Percentiles rank a stretch among this genome's conserved stretches.
phyloP scores from a whole-genome alignment of 2,329 filamentous ascomycete genomes.

The Fusarium camptoceras region DNA sequence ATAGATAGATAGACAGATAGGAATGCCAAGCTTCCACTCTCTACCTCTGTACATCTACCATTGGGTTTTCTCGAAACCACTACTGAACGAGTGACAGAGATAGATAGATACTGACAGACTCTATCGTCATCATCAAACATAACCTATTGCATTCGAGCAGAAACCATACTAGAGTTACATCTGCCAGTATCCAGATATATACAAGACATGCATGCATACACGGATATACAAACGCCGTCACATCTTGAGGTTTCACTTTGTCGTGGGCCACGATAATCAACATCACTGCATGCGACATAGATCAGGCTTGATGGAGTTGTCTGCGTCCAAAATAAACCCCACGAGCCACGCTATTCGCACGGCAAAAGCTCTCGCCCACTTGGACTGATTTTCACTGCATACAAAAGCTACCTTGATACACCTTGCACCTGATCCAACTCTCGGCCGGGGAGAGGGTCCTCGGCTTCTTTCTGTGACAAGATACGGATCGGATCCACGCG shows the following conservation, averaged over 20 bases:
- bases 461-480: conserved; percentile 33
- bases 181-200: conserved; percentile 2
- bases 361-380: conserved; percentile 27
- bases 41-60: background rate
- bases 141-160: conserved; percentile 6
- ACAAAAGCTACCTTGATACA: conserved; percentile 16
- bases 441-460: conserved; percentile 34
- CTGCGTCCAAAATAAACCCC: background rate
- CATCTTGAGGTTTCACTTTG: conserved; percentile 11
- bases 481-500: conserved; percentile 19
- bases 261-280: conserved; percentile 3
- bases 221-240: background rate
- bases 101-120: background rate
- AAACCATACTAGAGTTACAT: background rate
- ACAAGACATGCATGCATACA: conserved; percentile 5
- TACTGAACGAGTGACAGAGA: background rate
- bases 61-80: background rate
- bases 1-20: no score
- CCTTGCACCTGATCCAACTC: conserved; percentile 32
- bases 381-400: background rate
- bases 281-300: background rate
- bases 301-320: conserved; percentile 15
- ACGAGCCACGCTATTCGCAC: conserved; percentile 26
- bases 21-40: background rate
- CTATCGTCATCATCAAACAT: conserved; percentile 9